These are phyloP conservation scores for Epichloe coenophiala DNA, from an alignment of 2,329 filamentous ascomycete species.

Conservation along the genomic window DNA sequence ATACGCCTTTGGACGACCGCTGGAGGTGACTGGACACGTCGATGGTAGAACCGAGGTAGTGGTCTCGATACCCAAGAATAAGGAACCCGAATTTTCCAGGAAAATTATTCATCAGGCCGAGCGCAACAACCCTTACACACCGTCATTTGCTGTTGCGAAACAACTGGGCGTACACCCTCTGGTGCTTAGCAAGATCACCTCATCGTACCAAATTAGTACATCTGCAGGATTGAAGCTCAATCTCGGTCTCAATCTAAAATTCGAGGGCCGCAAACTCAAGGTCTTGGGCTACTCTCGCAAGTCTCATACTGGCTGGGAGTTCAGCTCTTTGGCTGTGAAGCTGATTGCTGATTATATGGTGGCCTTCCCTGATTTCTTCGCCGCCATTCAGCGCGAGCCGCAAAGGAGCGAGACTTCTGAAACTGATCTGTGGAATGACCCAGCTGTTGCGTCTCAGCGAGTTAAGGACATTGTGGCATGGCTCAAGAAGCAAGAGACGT, in stretches of 20 bases:
- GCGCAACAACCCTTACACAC: slow-evolving; percentile 59
- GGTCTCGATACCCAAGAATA: slow-evolving; percentile 57
- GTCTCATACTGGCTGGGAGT: slow-evolving; percentile 82
- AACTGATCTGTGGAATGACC: slow-evolving; percentile 70
- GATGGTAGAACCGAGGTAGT: slow-evolving; percentile 65
- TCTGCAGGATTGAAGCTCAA: slow-evolving; percentile 77
- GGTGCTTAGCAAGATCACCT: slow-evolving; percentile 89
- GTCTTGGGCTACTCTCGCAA: slow-evolving; percentile 92
- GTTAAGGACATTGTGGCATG: slow-evolving; percentile 90
- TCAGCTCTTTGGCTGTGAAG: slow-evolving; percentile 70
- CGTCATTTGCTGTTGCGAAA: slow-evolving; percentile 79
- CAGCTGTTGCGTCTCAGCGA: slow-evolving; percentile 56
- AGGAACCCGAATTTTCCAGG: slow-evolving; percentile 70
- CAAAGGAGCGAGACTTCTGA: slow-evolving; percentile 74
- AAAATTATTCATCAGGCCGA: slow-evolving; percentile 60
- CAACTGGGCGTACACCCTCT: slow-evolving; percentile 72
- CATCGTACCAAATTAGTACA: slow-evolving; percentile 70
- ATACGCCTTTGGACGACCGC: slow-evolving; percentile 77
- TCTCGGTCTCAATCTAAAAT: slow-evolving; percentile 89
- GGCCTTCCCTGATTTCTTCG: slow-evolving; percentile 90
- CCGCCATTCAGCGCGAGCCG: slow-evolving; percentile 71
- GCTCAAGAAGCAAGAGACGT: slow-evolving; percentile 84
- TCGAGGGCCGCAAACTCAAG: slow-evolving; percentile 89
- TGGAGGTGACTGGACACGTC: slow-evolving; percentile 66
- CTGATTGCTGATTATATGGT: slow-evolving; percentile 83